Evolutionary conservation across 306 rosid species (phyloP).

Genomic region (Boehmeria nivea): DNA sequence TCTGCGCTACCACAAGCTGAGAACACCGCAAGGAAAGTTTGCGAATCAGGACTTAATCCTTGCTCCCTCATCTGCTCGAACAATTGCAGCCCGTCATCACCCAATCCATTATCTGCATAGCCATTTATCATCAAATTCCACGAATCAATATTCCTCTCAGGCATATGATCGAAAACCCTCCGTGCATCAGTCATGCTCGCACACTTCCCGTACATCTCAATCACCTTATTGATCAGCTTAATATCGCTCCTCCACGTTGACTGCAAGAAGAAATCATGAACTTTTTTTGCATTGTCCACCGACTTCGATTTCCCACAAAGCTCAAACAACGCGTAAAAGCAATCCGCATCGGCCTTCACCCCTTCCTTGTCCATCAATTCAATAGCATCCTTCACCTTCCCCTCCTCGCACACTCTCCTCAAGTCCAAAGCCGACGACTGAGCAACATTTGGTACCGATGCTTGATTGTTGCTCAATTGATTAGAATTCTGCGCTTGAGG

Average conservation of each 20-base stretch:
- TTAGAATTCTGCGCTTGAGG: conserved; percentile 13
- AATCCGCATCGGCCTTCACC: conserved; percentile 60
- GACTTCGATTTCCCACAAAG: conserved; percentile 48
- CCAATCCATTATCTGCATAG: conserved; percentile 62
- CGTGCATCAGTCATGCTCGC: conserved; percentile 73
- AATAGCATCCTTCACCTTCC: conserved; percentile 65
- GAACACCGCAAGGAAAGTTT: conserved; percentile 62
- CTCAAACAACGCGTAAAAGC: conserved; percentile 54
- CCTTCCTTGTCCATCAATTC: conserved; percentile 63
- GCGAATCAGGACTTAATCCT: conserved; percentile 51
- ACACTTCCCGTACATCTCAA: conserved; percentile 73
- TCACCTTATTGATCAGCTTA: conserved; percentile 51
- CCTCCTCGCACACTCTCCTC: conserved; percentile 48
- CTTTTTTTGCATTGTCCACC: conserved; percentile 68
- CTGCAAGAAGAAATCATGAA: conserved; percentile 72
- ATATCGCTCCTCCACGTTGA: conserved; percentile 59
- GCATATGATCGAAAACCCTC: conserved; percentile 86
- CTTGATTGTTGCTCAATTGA: conserved; percentile 29
- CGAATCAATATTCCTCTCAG: conserved; percentile 55
- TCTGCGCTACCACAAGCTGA: conserved; percentile 80
- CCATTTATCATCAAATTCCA: conserved; percentile 76
- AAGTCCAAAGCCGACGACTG: conserved; percentile 47
- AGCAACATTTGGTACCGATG: conserved; percentile 8
- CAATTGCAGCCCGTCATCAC: conserved; percentile 80
- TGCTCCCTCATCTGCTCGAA: conserved; percentile 73